phyloP scores from a whole-genome alignment of 805 yeast species.

The Scheffersomyces amazonensis region DNA sequence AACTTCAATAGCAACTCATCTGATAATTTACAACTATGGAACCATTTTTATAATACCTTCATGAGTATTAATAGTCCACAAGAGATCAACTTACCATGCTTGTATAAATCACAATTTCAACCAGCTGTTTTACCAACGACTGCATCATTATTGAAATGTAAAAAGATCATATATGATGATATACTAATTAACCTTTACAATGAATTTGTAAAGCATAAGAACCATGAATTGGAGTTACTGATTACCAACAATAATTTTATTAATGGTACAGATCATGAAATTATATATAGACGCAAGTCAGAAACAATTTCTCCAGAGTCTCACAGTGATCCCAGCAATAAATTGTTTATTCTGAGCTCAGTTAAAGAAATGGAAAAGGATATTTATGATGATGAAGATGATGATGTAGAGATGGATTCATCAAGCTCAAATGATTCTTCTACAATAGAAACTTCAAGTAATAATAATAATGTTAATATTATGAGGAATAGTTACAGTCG shows the following conservation, averaged over 20 bases:
- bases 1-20: too few relatives aligned
- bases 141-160: slow-evolving; percentile 3
- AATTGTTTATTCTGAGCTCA: background rate
- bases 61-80: slow-evolving; percentile 4
- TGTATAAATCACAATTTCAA: slow-evolving; percentile 4
- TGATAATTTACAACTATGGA: slow-evolving; percentile 5
- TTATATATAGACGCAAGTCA: slow-evolving; percentile 1
- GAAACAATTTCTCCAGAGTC: background rate
- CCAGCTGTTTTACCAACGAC: slow-evolving; percentile 2
- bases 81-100: slow-evolving; percentile 10
- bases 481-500: slow-evolving; percentile 2
- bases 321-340: background rate
- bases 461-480: background rate
- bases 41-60: slow-evolving; percentile 5
- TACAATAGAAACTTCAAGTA: slow-evolving; percentile 1
- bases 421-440: background rate
- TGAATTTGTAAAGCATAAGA: slow-evolving; percentile 6
- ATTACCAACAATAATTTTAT: background rate
- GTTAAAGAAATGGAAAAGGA: background rate
- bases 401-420: too few relatives aligned
- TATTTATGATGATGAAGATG: too few relatives aligned
- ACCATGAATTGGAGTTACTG: slow-evolving; percentile 1
- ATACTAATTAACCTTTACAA: slow-evolving; percentile 8
- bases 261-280: too few relatives aligned
- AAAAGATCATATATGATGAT: slow-evolving; percentile 7